Evolutionary conservation across 2,329 filamentous ascomycete genomes (phyloP), one percentile per base, ranked within the genome.

Genomic region (Fusarium equiseti): DNA sequence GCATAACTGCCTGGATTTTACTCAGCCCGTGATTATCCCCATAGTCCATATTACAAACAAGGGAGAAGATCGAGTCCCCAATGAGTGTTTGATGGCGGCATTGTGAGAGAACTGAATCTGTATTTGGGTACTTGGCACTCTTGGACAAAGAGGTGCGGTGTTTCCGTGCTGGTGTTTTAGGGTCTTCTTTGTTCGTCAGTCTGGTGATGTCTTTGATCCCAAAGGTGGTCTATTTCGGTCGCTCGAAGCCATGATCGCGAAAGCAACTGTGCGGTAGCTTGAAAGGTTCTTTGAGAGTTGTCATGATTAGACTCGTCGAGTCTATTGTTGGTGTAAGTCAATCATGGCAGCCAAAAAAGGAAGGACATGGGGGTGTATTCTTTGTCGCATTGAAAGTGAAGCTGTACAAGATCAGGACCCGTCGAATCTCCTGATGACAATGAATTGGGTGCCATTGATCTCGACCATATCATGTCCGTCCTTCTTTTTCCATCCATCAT

Each of bases 121-220:
- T 40, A 52, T 53, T 65, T 51, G 69, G 50, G 38, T 31, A 51
- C 27, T 44, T n/a, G 43, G 42, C 31, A 58, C 42, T 32, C 42
- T n/a, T 40, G 42, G 58, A 68, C 63, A 66, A 73, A 67, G 63
- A 65, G 56, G 24, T 26, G 46, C 22, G 52, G 59, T 53, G 51
- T 18, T 59, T 53, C 59, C 61, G 59, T 63, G 50, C 50, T 58
- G 42, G 44, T 65, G 27, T 44, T 60, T 56, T 54, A 50, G 40
- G 12, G 38, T 15, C 15, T 68, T 62, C 73, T 75, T 75, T 75
- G 73, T 75, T 40, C 31, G 35, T 38, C 16, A 38, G 31, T n/a
- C 53, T 48, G 42, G 35, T 26, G 45, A 60, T 20, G 32, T 32
- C 46, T 40, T 49, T 20, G 22, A 45, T 42, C 12, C 38, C 26